phyloP scores from a whole-genome alignment of 805 yeast genomes.

The Candida verbasci region DNA sequence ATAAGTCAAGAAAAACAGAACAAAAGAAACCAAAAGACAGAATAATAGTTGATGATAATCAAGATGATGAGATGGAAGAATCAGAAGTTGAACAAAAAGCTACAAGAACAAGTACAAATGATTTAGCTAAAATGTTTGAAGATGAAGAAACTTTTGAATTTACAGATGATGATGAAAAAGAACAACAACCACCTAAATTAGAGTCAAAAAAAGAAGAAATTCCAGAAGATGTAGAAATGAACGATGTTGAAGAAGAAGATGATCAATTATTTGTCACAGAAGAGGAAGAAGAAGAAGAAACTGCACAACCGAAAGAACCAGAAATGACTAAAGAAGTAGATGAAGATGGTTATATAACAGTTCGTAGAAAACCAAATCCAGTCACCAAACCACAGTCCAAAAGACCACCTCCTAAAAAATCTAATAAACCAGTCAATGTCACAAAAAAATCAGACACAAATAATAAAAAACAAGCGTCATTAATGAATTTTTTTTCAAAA shows the following conservation, averaged over 20 bases:
- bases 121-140: conserved; percentile 30
- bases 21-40: conserved; percentile 28
- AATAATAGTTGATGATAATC: conserved; percentile 21
- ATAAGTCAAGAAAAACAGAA: conserved; percentile 34
- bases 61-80: conserved; percentile 13
- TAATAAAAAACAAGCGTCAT: conserved; percentile 30
- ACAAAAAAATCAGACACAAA: conserved; percentile 14
- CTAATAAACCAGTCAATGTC: conserved; percentile 8
- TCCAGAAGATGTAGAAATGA: conserved; percentile 1
- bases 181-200: no score
- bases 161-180: conserved; percentile 14
- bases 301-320: conserved; percentile 1
- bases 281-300: conserved; percentile 5
- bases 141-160: conserved; percentile 10
- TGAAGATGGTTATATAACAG: conserved; percentile 49
- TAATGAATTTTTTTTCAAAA: conserved; percentile 47
- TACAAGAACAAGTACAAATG: conserved; percentile 11
- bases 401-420: conserved; percentile 9
- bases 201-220: background rate
- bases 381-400: conserved; percentile 10
- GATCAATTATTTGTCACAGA: conserved; percentile 4
- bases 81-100: conserved; percentile 10
- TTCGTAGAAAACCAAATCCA: conserved; percentile 22
- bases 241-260: background rate
- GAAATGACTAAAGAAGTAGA: conserved; percentile 24